Evolutionary conservation across 495 filamentous ascomycete species (phyloP).

Genomic region (Penicillium daleae): DNA sequence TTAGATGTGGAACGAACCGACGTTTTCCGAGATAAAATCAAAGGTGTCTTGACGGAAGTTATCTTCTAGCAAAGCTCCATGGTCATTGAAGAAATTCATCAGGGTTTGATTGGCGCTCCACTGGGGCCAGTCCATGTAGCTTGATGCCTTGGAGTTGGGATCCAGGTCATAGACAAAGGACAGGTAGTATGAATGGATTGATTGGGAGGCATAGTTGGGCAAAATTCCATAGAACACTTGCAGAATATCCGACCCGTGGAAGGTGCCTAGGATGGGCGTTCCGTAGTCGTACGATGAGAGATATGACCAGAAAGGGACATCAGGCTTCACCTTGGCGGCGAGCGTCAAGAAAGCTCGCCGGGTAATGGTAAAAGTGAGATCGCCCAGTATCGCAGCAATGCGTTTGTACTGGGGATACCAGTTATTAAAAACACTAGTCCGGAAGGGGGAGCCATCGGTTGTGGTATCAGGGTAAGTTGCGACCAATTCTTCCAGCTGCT

Average conservation of each 20-base stretch:
- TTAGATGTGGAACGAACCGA: slow-evolving; percentile 54
- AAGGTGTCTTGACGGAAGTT: slow-evolving; percentile 58
- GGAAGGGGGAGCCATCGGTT: slow-evolving; percentile 64
- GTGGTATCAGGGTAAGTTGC: slow-evolving; percentile 56
- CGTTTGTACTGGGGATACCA: slow-evolving; percentile 77
- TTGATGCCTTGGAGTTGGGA: slow-evolving; percentile 55
- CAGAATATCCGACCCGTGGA: slow-evolving; percentile 68
- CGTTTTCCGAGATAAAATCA: slow-evolving; percentile 52
- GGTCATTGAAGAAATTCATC: slow-evolving; percentile 58
- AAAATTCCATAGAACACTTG: slow-evolving; percentile 67
- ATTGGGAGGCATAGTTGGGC: slow-evolving; percentile 62
- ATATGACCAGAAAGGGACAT: slow-evolving; percentile 71
- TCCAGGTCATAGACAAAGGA: slow-evolving; percentile 68
- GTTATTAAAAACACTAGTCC: slow-evolving; percentile 63
- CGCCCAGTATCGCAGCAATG: slow-evolving; percentile 73
- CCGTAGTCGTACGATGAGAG: slow-evolving; percentile 68
- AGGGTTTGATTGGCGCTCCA: slow-evolving; percentile 57
- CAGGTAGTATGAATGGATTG: slow-evolving; percentile 65
- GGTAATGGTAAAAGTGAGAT: slow-evolving; percentile 67
- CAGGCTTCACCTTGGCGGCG: slow-evolving; percentile 46
- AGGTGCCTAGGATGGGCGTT: slow-evolving; percentile 71
- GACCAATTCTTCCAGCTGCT: slow-evolving; percentile 56
- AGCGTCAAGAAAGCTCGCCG: slow-evolving; percentile 59
- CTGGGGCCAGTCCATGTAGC: slow-evolving; percentile 61
- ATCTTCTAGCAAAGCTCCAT: slow-evolving; percentile 54